Evolutionary conservation across 108 stramenopile genomes (phyloP), one percentile per base, ranked within the genome.

Genomic region (Fistulifera solaris): DNA sequence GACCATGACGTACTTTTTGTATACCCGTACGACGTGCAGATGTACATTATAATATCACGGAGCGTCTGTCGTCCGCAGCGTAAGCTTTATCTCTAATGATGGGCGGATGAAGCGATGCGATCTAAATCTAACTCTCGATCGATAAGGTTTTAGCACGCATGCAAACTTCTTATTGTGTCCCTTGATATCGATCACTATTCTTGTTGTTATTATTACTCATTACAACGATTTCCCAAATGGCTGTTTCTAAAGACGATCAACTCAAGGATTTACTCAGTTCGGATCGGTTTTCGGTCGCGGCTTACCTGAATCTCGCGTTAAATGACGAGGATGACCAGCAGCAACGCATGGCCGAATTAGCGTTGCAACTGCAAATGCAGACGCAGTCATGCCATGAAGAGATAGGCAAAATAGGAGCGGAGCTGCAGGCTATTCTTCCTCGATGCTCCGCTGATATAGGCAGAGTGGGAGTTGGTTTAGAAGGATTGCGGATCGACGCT

Each of bases 331-430:
- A 64, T 26, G 45, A 40, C 16, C 48, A 79, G 14, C 80, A 85
- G 62, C 71, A 65, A 45, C 69, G 65, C 50, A 85, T 89, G 87
- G 75, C 87, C 27, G 81, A 82, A 54, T 52, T 86, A 24, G 88
- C 88, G 26, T 71, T 90, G 31, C 85, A 84, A 56, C 65, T 90
- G 18, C 88, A 90, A 42, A 55, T 90, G 27, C 73, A 70, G 27
- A 89, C 88, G 1, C 88, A 84, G 64, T 66, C 72, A 7, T 84
- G 84, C 41, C 88, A 89, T 50, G 88, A 89, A 56, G 88, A 89
- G 53, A 89, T 89, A 52, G 84, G 82, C 22, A 52, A 80, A 10
- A 89, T 89, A 46, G 88, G 84, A 23, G 84, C 84, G 3, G 88
- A 89, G 57, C 61, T 89, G 8, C 79, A 72, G 38, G 88, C 88